Conservation (phyloP, 176 grass and related monocot species). For the Eremochloa ophiuroides region DNA sequence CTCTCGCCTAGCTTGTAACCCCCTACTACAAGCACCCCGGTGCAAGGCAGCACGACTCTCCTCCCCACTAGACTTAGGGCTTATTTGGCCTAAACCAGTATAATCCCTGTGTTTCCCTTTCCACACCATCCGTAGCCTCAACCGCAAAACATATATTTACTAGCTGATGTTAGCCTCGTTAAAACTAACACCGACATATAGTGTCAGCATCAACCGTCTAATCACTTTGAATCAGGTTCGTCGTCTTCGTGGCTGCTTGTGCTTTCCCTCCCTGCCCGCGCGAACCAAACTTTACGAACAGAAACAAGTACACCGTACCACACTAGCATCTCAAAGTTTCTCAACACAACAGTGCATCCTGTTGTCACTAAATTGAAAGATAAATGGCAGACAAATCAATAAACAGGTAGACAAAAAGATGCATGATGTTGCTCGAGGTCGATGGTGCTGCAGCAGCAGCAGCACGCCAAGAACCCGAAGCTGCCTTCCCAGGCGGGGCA, state of each 20-base stretch:
- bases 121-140: too few species aligned
- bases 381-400: background rate
- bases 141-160: too few species aligned
- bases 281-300: background rate
- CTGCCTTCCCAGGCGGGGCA: constrained; percentile 5
- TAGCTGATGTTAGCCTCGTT: too few species aligned
- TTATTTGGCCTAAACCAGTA: too few species aligned
- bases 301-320: background rate
- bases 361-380: background rate
- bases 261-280: background rate
- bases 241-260: background rate
- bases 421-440: background rate
- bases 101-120: too few species aligned
- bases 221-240: background rate
- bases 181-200: too few species aligned
- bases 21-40: too few species aligned
- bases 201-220: background rate
- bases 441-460: background rate
- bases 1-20: too few species aligned
- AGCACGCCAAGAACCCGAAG: background rate
- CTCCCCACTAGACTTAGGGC: too few species aligned
- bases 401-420: background rate
- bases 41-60: too few species aligned
- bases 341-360: too few species aligned
- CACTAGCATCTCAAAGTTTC: background rate